Evolutionary conservation across 2,329 filamentous ascomycete species (phyloP).

Genomic region (Colletotrichum eremochloae): DNA sequence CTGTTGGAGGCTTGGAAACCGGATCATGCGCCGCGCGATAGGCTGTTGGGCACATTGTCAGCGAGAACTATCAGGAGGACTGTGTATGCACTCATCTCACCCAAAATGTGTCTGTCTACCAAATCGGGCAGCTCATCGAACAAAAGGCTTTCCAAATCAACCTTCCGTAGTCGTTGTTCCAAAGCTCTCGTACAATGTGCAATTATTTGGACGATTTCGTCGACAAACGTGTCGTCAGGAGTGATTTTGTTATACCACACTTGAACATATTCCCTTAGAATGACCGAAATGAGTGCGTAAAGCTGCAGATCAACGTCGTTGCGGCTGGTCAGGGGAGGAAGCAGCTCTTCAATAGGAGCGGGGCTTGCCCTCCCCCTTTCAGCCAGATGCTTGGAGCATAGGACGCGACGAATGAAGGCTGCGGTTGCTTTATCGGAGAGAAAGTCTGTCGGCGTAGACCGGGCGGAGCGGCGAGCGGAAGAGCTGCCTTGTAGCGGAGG

Average conservation of each 20-base stretch:
- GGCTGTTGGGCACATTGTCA: constrained; percentile 55
- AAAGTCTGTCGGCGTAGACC: constrained; percentile 59
- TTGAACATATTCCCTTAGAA: constrained; percentile 91
- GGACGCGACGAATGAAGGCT: constrained; percentile 83
- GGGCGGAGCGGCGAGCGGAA: constrained; percentile 49
- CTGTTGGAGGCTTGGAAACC: constrained; percentile 69
- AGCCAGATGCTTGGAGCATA: constrained; percentile 79
- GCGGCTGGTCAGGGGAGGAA: constrained; percentile 93
- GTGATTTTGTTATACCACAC: constrained; percentile 96
- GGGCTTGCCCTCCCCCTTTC: constrained; percentile 67
- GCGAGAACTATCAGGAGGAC: neutral
- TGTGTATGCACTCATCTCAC: constrained; percentile 61
- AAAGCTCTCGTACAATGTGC: constrained; percentile 91
- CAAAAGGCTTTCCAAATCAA: constrained; percentile 85
- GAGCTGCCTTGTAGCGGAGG: constrained; percentile 42
- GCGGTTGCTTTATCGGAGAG: constrained; percentile 84
- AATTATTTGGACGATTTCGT: constrained; percentile 89
- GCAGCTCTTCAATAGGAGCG: constrained; percentile 80
- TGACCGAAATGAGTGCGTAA: constrained; percentile 91
- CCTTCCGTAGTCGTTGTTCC: constrained; percentile 85
- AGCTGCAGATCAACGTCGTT: constrained; percentile 94
- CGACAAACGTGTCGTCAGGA: constrained; percentile 87
- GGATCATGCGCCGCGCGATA: constrained; percentile 77
- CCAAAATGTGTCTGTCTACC: constrained; percentile 82
- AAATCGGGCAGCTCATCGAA: constrained; percentile 90